These are phyloP conservation scores for Suillus variegatus DNA, from an alignment of 768 basidiomycete species.

Conservation along the genomic window DNA sequence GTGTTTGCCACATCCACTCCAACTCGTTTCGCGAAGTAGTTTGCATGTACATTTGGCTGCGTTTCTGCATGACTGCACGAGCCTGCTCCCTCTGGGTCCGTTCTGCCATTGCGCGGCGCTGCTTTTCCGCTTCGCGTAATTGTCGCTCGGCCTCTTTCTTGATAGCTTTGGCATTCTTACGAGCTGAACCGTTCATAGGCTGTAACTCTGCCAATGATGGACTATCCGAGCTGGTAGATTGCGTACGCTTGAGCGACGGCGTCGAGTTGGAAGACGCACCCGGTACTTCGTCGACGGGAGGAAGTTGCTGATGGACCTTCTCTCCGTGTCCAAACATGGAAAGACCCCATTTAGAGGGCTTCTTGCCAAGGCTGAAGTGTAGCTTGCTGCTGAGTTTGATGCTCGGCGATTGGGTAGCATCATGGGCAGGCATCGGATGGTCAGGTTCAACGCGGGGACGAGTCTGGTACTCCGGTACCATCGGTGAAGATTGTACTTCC, in stretches of 20 bases:
- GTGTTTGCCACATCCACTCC: constrained; percentile 56
- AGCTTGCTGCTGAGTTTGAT: constrained; percentile 61
- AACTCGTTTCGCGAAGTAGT: constrained; percentile 51
- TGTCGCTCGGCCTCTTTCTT: constrained; percentile 83
- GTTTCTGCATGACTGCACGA: constrained; percentile 90
- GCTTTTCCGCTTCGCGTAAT: constrained; percentile 80
- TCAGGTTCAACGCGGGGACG: constrained; percentile 44
- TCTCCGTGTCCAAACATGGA: constrained; percentile 72
- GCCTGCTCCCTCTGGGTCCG: constrained; percentile 84
- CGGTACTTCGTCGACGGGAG: constrained; percentile 74
- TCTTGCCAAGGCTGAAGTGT: constrained; percentile 66
- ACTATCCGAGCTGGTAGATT: constrained; percentile 76
- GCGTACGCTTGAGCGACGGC: constrained; percentile 74
- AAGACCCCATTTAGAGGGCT: constrained; percentile 65
- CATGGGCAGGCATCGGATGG: constrained; percentile 35
- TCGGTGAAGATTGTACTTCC: constrained; percentile 52
- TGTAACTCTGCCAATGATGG: constrained; percentile 61
- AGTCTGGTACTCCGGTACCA: constrained; percentile 52
- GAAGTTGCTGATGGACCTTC: constrained; percentile 63
- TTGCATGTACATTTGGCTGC: constrained; percentile 71
- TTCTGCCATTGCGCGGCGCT: constrained; percentile 74
- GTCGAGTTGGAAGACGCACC: constrained; percentile 45
- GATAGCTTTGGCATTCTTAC: constrained; percentile 67
- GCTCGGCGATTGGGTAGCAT: constrained; percentile 41
- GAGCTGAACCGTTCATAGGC: constrained; percentile 41